Base-by-base conservation (phyloP, 371 early-diverging fungal species). In the Mucor plumbeus region DNA sequence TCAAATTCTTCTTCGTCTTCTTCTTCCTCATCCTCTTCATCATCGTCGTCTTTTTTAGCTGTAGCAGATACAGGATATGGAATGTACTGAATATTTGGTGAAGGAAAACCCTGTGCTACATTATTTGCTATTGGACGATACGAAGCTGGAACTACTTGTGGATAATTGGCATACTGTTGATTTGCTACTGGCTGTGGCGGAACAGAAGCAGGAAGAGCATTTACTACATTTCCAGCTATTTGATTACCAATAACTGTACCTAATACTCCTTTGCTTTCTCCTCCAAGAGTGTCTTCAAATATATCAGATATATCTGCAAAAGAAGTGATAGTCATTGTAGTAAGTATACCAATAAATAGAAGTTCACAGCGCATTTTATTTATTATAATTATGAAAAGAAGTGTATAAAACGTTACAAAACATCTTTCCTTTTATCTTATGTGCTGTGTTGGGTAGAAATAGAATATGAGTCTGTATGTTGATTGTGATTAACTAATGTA, bases 241-340 rank as follows among this genome's bases (percentile, higher is more conserved):
- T 21, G 26, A 11, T 50, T 21, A 26, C 50, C 17, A 13, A 19
- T 21, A 48, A 48, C 48, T 21, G 17, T 21, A 21, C 26, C 11
- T 26, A 50, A 26, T 7, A 50, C 50, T 3, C 26, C 50, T 17
- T 3, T 10, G 11, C 7, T 50, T 19, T 21, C n/a, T 21, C n/a
- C 21, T 21, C 21, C 48, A 14, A 48, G 17, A 19, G 48, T 48
- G 7, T 48, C 48, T 7, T 48, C 48, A 48, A 48, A 48, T 5
- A 48, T 4, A 48, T 48, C 48, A 48, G 48, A 48, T 48, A 48
- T 48, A 21, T 50, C 21, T 21, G 50, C 50, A 50, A 21, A 50
- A 21, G 21, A 9, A 9, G 26, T 21, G 9, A 21, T 8, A 13
- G 50, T 1, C 26, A 50, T 50, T 50, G 50, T 26, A 26, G 50